Evolutionary conservation across 176 grass and related monocot genomes (phyloP).

Genomic region (Lolium rigidum): DNA sequence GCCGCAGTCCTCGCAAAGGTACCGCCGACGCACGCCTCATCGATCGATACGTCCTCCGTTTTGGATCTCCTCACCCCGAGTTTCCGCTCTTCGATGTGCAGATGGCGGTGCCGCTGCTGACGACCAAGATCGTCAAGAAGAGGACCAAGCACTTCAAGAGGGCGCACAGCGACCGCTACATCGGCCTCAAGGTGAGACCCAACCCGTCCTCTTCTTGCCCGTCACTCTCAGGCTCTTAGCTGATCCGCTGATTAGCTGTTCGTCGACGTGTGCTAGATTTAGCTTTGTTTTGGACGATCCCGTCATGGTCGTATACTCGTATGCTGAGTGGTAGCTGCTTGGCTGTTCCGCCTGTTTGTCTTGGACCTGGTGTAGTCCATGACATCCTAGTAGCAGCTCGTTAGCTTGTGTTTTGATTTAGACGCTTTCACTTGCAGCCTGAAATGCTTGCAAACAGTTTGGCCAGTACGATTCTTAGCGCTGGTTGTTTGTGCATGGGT

Average conservation of each 20-base stretch:
- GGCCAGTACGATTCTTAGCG: no score
- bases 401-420: not conserved
- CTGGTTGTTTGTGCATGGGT: not conserved
- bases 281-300: not conserved
- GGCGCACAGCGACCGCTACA: slow-evolving; percentile 75
- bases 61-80: not conserved
- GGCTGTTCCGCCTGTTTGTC: not conserved
- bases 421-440: not conserved
- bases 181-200: slow-evolving; percentile 63
- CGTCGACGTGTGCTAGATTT: not conserved
- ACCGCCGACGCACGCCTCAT: not conserved
- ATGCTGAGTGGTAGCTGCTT: no score
- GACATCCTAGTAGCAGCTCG: not conserved
- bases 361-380: not conserved
- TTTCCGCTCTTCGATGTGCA: not conserved
- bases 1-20: slow-evolving; percentile 32
- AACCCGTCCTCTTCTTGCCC: not conserved
- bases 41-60: no score
- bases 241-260: not conserved
- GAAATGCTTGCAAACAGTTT: not conserved
- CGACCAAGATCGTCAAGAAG: slow-evolving; percentile 86
- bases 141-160: slow-evolving; percentile 84
- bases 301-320: no score
- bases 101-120: slow-evolving; percentile 76
- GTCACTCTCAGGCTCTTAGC: not conserved